Evolutionary conservation across 1,284 basidiomycete species (phyloP).

Genomic region (Singerocomus inundabilis): DNA sequence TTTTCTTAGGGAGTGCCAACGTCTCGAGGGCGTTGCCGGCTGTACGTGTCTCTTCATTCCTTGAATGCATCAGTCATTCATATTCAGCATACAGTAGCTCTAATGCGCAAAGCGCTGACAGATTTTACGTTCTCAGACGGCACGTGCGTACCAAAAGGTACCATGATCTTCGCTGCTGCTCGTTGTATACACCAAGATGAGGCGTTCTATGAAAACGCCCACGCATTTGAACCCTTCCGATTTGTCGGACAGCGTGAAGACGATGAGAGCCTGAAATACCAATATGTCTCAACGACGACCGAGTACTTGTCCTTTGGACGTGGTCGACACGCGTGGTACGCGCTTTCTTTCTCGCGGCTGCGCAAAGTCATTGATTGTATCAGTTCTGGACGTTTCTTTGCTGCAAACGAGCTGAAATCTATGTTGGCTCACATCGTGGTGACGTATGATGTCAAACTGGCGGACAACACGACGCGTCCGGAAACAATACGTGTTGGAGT

Average conservation of each 20-base stretch:
- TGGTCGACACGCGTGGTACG: constrained; percentile 18
- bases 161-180: constrained; percentile 22
- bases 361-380: neutral
- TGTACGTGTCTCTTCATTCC: constrained; percentile 20
- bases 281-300: constrained; percentile 11
- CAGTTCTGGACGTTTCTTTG: constrained; percentile 21
- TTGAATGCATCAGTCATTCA: neutral
- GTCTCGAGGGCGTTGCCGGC: constrained; percentile 31
- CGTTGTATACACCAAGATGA: constrained; percentile 28
- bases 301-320: constrained; percentile 18
- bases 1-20: constrained; percentile 44
- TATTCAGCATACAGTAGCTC: constrained; percentile 20
- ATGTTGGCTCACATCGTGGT: constrained; percentile 33
- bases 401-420: constrained; percentile 25
- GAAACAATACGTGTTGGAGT: neutral
- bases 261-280: constrained; percentile 17
- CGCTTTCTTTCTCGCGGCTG: neutral
- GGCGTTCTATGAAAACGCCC: constrained; percentile 24
- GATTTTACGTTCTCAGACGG: constrained; percentile 43
- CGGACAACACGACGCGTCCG: constrained; percentile 26
- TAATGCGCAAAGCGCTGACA: constrained; percentile 34
- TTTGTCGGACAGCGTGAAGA: constrained; percentile 23
- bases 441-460: constrained; percentile 34
- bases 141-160: constrained; percentile 38
- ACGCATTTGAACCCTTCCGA: constrained; percentile 34